These are phyloP conservation scores for Coniella lustricola DNA, from an alignment of 2,329 filamentous ascomycete genomes.

Conservation along the genomic window DNA sequence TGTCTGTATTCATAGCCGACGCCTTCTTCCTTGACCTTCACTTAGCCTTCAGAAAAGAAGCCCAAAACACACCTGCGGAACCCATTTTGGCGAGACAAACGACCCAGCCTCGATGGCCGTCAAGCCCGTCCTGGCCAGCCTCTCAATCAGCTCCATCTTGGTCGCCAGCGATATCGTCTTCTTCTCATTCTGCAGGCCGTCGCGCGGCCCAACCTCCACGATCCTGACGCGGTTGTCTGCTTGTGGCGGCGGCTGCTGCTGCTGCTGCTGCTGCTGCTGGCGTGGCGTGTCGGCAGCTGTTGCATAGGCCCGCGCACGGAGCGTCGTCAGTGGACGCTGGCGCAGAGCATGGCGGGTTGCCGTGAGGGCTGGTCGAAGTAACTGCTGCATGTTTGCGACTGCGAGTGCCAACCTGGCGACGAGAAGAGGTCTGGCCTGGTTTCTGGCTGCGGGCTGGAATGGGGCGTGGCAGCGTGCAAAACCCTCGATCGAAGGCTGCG, in stretches of 20 bases:
- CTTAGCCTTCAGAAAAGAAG: too few relatives aligned
- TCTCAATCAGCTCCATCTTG: constrained; percentile 69
- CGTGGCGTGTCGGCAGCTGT: constrained; percentile 27
- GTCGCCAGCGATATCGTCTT: constrained; percentile 60
- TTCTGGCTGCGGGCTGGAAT: too few relatives aligned
- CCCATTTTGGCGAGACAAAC: constrained; percentile 78
- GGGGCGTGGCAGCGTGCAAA: too few relatives aligned
- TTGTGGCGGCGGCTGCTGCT: constrained; percentile 16
- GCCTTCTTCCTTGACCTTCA: constrained; percentile 13
- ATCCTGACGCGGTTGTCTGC: constrained; percentile 49
- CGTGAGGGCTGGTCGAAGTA: not conserved
- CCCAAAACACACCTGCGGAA: constrained; percentile 73
- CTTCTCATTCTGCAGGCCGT: constrained; percentile 85
- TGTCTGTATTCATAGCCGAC: too few relatives aligned
- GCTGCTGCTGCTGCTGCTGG: constrained; percentile 17
- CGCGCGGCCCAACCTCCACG: constrained; percentile 77
- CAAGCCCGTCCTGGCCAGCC: constrained; percentile 61
- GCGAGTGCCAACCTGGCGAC: too few relatives aligned
- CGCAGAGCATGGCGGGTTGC: too few relatives aligned
- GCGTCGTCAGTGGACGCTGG: not conserved
- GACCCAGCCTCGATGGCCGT: constrained; percentile 72
- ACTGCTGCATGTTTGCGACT: not conserved
- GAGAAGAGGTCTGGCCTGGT: too few relatives aligned
- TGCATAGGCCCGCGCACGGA: constrained; percentile 29
- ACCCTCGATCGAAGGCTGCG: too few relatives aligned